Base-by-base conservation (phyloP, 345 rosid species). In the Lepidium sativum region DNA sequence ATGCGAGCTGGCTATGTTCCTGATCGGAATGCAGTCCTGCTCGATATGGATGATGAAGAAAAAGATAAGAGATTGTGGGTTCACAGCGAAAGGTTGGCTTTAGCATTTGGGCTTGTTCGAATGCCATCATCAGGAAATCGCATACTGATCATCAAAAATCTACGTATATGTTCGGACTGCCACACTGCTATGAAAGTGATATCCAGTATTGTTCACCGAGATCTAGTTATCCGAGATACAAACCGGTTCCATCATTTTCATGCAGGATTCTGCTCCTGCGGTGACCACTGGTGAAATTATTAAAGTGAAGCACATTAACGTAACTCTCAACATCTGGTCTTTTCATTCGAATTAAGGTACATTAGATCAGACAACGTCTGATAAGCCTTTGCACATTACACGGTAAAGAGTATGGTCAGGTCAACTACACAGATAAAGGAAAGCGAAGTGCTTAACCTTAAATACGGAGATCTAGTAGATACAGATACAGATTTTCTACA, bases 51-150 rank as follows among this genome's bases (percentile, higher is more conserved):
- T 32, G 82, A 83, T 61, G 83, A 78, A 57, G 82, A 82, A 58
- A 89, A 87, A 75, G 83, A 77, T 52, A 80, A 69, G 11, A 77
- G 79, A 56, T 61, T 89, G 75, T 92, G 95, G 98, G 57, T 81
- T 57, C 96, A 89, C 76, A 84, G 92, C 70, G 96, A 87, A 78
- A 84, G 95, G 78, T 66, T 92, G 68, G 98, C 96, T 78, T 67
- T 92, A 33, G 98, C 92, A 20, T 89, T 65, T 77, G 84, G 77
- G 21, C 78, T 92, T 54, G 65, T 81, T 65, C 82, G 71, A 79
- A 77, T 61, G 43, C 77, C 92, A 33, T 65, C 60, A 11, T 68
- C 74, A 13, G 73, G 79, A 55, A 77, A 79, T 52, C 77, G 75
- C 31, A 75, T 92, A 58, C 78, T 87, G 27, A 85, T 89, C 44